Evolutionary conservation across 495 filamentous ascomycete species (phyloP), one percentile per base, ranked within the genome.

Genomic region (Elaphomyces granulatus): DNA sequence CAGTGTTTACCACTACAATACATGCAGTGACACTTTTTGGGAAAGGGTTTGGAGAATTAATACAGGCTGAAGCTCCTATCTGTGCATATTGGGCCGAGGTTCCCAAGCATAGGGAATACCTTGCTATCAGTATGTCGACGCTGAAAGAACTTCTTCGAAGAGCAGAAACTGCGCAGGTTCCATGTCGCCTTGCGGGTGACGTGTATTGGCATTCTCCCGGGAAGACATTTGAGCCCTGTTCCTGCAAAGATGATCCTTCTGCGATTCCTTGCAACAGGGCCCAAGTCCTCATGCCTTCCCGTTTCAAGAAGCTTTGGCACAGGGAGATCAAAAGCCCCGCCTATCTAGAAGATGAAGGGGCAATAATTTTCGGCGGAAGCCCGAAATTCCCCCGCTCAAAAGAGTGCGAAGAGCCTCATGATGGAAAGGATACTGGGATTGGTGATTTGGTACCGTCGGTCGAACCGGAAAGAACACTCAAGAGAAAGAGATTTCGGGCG

Each of bases 1-100:
- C 51, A 8, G 50, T 53, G n/a, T 49, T 58, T 28, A 37, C 44
- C 3, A 34, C 46, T 23, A 36, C 49, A 16, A 51, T 56, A n/a
- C 34, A 45, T 16, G 57, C 55, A 3, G 30, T 53, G 3, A 52
- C 52, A 1, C 36, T 63, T 14, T 53, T 63, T 32, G 55, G 55
- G 3, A 23, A 23, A 7, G 46, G 50, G 8, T 63, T 60, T 44
- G 59, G 59, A 3, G 52, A 57, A 2, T 19, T 60, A n/a, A 43
- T 57, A 31, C 39, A 38, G 32, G 51, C 45, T 19, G 36, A 12
- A 0, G 31, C 23, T 14, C 20, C 8, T 8, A 12, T 20, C 16
- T 60, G 57, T 36, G 12, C 40, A 3, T 33, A 31, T 2, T 60
- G 57, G 57, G 45, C 23, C 15, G 20, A 7, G 12, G 14, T 58